Conservation (phyloP, 2,329 filamentous ascomycete species). For the Epichloe uncinata region DNA sequence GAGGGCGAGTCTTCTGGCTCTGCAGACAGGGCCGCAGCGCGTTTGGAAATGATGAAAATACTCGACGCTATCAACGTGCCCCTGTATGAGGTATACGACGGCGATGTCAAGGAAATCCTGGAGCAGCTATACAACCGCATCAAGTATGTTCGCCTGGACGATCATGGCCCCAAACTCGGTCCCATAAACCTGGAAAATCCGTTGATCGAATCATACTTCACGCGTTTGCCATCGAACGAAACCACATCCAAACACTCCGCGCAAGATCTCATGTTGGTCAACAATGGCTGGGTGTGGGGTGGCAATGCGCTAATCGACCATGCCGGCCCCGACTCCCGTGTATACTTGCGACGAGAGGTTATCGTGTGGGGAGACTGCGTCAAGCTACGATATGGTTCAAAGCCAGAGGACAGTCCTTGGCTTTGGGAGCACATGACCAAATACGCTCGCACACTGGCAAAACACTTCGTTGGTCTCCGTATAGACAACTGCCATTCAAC, state of each 20-base stretch:
- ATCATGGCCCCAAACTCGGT: conserved; percentile 76
- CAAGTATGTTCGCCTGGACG: conserved; percentile 86
- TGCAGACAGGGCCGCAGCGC: conserved; percentile 35
- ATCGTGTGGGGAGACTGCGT: conserved; percentile 99
- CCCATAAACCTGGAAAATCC: conserved; percentile 65
- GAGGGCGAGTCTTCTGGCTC: conserved; percentile 31
- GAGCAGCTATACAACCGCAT: conserved; percentile 88
- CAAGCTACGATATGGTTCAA: conserved; percentile 82
- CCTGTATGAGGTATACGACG: conserved; percentile 86
- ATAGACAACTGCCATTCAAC: conserved; percentile 99
- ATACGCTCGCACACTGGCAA: conserved; percentile 85
- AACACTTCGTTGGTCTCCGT: conserved; percentile 87
- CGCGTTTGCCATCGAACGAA: conserved; percentile 67
- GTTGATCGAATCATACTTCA: conserved; percentile 90
- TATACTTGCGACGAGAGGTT: conserved; percentile 91
- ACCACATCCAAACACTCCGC: conserved; percentile 63
- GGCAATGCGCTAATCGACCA: conserved; percentile 91
- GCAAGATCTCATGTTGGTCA: conserved; percentile 69
- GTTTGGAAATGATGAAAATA: conserved; percentile 45
- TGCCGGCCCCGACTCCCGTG: conserved; percentile 74
- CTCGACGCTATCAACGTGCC: conserved; percentile 76
- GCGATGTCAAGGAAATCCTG: conserved; percentile 67
- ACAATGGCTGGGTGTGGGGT: conserved; percentile 99
- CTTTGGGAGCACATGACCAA: conserved; percentile 93
- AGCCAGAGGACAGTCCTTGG: conserved; percentile 76